A percentile compares a stretch with the other conserved stretches of the same genome.
These are phyloP conservation scores for Xylaria sp. DNA, from an alignment of 2,329 filamentous ascomycete genomes.

Conservation along the genomic window DNA sequence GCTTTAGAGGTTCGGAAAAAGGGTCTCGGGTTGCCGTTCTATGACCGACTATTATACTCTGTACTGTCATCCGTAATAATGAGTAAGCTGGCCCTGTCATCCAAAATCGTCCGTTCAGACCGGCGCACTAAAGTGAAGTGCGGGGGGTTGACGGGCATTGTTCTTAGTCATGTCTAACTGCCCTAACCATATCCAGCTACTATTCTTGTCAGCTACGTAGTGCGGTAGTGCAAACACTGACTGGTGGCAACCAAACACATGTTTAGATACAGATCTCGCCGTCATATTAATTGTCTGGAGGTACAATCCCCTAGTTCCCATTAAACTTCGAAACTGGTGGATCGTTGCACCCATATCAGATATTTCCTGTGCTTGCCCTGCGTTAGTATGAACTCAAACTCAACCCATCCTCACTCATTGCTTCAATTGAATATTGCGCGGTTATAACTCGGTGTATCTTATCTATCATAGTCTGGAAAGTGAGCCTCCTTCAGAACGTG, in stretches of 20 bases:
- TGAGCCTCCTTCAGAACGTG: background rate
- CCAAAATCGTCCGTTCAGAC: background rate
- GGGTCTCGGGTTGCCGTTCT: background rate
- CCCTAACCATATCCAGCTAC: background rate
- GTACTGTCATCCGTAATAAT: constrained; percentile 1
- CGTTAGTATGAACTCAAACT: constrained; percentile 2
- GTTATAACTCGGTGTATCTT: background rate
- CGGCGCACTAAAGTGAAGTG: background rate
- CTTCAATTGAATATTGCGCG: background rate
- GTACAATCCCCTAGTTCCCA: background rate
- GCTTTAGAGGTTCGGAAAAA: background rate
- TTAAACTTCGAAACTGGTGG: background rate
- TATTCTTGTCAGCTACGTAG: background rate
- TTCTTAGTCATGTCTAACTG: constrained; percentile 10
- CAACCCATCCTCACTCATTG: background rate
- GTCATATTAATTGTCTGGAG: background rate
- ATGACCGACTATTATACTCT: background rate
- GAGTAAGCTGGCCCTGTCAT: constrained; percentile 3
- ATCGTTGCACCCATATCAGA: background rate
- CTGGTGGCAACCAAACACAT: background rate
- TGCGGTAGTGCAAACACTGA: background rate
- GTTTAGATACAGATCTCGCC: background rate
- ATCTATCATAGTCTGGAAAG: background rate
- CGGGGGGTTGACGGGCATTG: background rate
- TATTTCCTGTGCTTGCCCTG: background rate